Evolutionary conservation across 805 yeast genomes (phyloP).

Genomic region (Citeromyces nyonsensis): DNA sequence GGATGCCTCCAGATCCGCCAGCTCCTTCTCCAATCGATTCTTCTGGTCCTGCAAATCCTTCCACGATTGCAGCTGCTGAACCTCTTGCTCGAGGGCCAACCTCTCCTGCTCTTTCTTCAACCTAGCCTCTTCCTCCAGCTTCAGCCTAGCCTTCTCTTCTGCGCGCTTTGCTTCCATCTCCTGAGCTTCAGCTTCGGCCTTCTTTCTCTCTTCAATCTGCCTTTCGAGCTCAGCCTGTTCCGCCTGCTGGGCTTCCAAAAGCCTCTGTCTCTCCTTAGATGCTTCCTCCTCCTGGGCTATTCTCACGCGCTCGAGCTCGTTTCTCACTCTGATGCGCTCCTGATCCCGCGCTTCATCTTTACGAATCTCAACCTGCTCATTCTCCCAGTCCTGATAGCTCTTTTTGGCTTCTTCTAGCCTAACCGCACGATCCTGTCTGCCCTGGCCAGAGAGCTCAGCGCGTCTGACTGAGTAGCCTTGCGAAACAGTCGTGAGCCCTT

Average conservation of each 20-base stretch:
- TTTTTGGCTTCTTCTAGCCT: constrained; percentile 25
- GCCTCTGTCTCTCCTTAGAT: constrained; percentile 16
- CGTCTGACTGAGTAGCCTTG: too few species aligned
- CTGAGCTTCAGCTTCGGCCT: constrained; percentile 7
- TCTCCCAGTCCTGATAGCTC: constrained; percentile 24
- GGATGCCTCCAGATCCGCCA: constrained; percentile 6
- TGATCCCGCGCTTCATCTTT: constrained; percentile 27
- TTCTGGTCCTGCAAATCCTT: constrained; percentile 18
- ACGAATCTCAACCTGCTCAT: constrained; percentile 26
- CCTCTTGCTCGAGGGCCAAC: constrained; percentile 16
- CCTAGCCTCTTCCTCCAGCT: constrained; percentile 5
- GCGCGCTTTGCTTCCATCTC: constrained; percentile 7
- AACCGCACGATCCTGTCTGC: constrained; percentile 14
- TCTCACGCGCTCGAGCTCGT: constrained; percentile 20
- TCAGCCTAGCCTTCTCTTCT: constrained; percentile 9
- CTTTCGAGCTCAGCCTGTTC: constrained; percentile 9
- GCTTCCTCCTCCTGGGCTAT: constrained; percentile 21
- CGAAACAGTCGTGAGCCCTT: too few species aligned
- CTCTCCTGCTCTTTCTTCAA: constrained; percentile 16
- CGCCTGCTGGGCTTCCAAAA: constrained; percentile 12
- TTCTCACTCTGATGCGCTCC: constrained; percentile 22
- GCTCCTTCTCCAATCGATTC: constrained; percentile 15
- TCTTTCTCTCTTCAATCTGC: constrained; percentile 6
- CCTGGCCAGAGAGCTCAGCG: constrained; percentile 4
- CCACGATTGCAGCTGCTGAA: constrained; percentile 17